Evolutionary conservation across 495 filamentous ascomycete genomes (phyloP).

Genomic region (Rostrohypoxylon terebratum): DNA sequence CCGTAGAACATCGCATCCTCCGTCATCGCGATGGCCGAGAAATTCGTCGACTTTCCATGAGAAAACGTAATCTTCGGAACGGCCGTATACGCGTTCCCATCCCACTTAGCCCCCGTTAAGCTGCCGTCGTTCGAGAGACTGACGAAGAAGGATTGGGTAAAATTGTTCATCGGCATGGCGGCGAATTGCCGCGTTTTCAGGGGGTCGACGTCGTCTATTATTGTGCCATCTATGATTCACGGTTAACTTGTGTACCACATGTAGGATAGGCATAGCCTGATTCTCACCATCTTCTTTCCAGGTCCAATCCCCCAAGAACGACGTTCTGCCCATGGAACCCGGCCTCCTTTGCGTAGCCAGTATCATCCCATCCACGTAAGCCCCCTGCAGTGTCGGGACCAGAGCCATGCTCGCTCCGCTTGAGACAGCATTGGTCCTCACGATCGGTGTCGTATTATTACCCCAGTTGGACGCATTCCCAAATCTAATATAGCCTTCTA

Average conservation of each 20-base stretch:
- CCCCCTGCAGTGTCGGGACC: constrained; percentile 16
- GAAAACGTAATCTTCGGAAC: constrained; percentile 29
- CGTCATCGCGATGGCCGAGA: constrained; percentile 43
- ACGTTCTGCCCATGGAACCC: constrained; percentile 26
- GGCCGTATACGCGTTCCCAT: constrained; percentile 15
- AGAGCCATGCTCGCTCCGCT: constrained; percentile 29
- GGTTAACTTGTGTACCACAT: background rate
- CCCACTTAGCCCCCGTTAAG: constrained; percentile 24
- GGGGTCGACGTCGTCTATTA: constrained; percentile 31
- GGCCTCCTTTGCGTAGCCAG: constrained; percentile 35
- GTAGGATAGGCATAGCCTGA: too few species aligned
- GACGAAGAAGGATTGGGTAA: constrained; percentile 29
- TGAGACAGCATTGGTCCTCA: constrained; percentile 27
- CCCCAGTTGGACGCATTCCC: constrained; percentile 33
- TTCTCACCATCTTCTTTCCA: constrained; percentile 40
- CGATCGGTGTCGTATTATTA: constrained; percentile 11
- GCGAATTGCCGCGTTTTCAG: constrained; percentile 35
- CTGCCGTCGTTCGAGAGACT: constrained; percentile 23
- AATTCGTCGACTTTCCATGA: constrained; percentile 37
- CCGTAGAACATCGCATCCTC: constrained; percentile 41
- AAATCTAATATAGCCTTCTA: constrained; percentile 23
- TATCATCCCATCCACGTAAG: constrained; percentile 29
- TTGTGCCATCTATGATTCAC: constrained; percentile 25
- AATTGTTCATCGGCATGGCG: constrained; percentile 35
- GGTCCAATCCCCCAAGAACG: constrained; percentile 24